Conservation (phyloP, 176 grass and related monocot genomes). For the Sorghum bicolor region DNA sequence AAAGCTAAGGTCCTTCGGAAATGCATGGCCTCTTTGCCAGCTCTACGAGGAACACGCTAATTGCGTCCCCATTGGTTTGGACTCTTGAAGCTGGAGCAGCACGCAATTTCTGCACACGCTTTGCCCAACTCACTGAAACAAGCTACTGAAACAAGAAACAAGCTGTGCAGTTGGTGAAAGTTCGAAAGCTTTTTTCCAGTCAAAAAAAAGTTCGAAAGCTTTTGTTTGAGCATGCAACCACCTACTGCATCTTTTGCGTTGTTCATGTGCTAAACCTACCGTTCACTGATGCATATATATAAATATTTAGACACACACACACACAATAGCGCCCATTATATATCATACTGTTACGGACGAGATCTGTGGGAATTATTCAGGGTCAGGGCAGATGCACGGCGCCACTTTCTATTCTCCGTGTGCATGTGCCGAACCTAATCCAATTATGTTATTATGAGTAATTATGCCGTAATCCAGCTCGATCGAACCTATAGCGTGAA, state of each 20-base stretch:
- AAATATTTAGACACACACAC: neutral
- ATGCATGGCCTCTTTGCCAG: no score
- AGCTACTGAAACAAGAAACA: no score
- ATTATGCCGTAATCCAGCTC: neutral
- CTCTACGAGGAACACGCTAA: no score
- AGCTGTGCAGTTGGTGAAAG: neutral
- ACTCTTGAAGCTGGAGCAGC: neutral
- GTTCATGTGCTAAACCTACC: neutral
- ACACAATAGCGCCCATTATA: neutral
- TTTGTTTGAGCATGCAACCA: neutral
- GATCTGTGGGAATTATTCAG: neutral
- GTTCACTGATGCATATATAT: neutral
- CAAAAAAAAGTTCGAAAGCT: neutral
- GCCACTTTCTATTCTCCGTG: neutral
- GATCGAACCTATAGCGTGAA: neutral
- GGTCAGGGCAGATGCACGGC: neutral
- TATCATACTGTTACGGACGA: neutral
- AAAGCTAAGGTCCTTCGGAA: no score
- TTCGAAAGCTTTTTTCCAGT: no score
- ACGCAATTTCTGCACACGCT: neutral
- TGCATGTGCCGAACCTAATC: neutral
- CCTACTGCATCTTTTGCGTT: neutral
- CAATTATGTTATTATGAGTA: neutral
- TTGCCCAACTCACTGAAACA: neutral
- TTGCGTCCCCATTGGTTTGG: neutral